These are phyloP conservation scores for Ampelomyces quisqualis DNA, from an alignment of 2,329 filamentous ascomycete species.

Conservation along the genomic window DNA sequence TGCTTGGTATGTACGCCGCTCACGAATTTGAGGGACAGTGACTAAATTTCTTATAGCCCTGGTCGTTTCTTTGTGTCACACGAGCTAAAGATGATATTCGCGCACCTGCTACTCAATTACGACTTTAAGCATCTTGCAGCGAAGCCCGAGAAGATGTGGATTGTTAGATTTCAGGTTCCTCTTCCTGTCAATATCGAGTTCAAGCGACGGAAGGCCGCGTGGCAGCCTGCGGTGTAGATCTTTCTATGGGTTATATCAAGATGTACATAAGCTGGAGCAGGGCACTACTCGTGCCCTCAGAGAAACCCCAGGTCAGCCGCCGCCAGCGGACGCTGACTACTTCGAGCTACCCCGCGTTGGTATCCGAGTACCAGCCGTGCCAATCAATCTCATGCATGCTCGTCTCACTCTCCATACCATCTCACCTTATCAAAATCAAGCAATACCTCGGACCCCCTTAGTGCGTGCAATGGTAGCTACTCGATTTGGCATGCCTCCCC, in stretches of 20 bases:
- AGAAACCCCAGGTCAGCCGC: too few species aligned
- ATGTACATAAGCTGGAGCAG: too few species aligned
- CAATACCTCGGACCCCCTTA: too few species aligned
- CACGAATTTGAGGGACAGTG: neutral
- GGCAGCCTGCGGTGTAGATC: too few species aligned
- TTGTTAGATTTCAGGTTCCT: slow-evolving; percentile 14
- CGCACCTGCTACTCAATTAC: slow-evolving; percentile 42
- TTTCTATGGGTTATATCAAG: too few species aligned
- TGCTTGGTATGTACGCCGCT: slow-evolving; percentile 36
- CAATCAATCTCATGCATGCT: neutral
- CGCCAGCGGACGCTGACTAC: too few species aligned
- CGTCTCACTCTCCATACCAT: neutral
- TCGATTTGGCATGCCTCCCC: neutral
- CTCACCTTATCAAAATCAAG: neutral
- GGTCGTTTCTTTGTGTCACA: slow-evolving; percentile 43
- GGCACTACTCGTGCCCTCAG: too few species aligned
- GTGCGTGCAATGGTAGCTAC: slow-evolving; percentile 11
- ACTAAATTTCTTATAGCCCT: slow-evolving; percentile 27
- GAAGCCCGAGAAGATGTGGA: slow-evolving; percentile 24
- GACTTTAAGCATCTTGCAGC: slow-evolving; percentile 34
- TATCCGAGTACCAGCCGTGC: neutral
- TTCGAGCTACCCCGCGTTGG: neutral
- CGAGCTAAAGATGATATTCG: slow-evolving; percentile 43
- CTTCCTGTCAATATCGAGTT: slow-evolving; percentile 9
- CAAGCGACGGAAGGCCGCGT: slow-evolving; percentile 11